Base-by-base conservation (phyloP, 2,329 filamentous ascomycete species). In the Aspergillus viridinutans region DNA sequence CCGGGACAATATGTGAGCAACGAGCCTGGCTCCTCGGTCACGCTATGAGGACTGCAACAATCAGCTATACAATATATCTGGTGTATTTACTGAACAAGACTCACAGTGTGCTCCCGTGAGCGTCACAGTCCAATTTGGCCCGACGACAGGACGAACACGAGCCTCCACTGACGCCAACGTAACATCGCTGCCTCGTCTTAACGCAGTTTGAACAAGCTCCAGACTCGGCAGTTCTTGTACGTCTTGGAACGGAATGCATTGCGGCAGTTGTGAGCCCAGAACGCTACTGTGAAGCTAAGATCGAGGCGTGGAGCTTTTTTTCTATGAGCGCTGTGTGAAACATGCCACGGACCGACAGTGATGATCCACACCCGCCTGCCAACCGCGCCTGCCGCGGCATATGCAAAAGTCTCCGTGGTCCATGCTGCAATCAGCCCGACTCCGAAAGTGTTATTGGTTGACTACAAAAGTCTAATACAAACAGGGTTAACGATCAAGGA, bases 181-280 rank as follows among this genome's bases (percentile, higher is more conserved):
- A 58, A 42, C 56, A 58, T 10, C 56, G 56, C 45, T 58, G 49
- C 17, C 38, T 52, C 29, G 40, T 29, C 43, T 52, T 54, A 38
- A 58, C 56, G 25, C 56, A 58, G 49, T 55, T 12, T 2, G 49
- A 55, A 26, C 56, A 55, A 17, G 56, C 56, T 14, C 56, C 56
- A 23, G 55, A 54, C 26, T 54, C 52, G n/a, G 43, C 32, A n/a
- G 52, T 54, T 43, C 52, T 48, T 21, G 50, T 47, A 28, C 50
- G 32, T 47, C 28, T 53, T 23, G 50, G 50, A 25, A 47, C 43
- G 23, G 43, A 47, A 25, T 47, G 23, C 43, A 47, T 47, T 6
- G 43, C 43, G 21, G 43, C 43, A 47, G 23, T 47, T 25, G 43
- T 1, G 4, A 47, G 9, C 43, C 43, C 8, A 23, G 3, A 23